Evolutionary conservation across 176 grass and related monocot species (phyloP).

Genomic region (Saccharum spontaneum): DNA sequence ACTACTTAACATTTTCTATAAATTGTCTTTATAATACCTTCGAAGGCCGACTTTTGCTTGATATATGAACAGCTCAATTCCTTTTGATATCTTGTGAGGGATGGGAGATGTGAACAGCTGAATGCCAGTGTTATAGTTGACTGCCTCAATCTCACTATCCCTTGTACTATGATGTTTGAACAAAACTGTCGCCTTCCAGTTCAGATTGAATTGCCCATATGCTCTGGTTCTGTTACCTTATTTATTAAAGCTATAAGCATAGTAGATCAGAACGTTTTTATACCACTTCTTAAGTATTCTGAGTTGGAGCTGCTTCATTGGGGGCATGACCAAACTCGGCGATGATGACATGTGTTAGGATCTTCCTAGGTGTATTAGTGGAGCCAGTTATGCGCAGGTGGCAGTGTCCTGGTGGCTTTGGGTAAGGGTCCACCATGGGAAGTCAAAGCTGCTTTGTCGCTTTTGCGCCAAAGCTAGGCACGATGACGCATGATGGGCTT

Average conservation of each 20-base stretch:
- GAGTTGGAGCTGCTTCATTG: background rate
- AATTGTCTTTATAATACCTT: background rate
- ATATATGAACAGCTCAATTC: background rate
- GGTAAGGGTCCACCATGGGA: background rate
- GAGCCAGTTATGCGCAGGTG: background rate
- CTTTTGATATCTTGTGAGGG: background rate
- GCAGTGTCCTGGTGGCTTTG: background rate
- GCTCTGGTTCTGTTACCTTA: background rate
- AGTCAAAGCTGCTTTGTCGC: background rate
- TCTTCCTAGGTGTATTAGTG: background rate
- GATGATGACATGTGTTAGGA: background rate
- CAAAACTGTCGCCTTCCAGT: background rate
- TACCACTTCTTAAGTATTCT: constrained; percentile 20
- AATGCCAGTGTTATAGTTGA: constrained; percentile 3
- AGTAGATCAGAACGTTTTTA: background rate
- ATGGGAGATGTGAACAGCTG: background rate
- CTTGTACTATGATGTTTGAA: constrained; percentile 5
- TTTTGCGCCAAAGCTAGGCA: background rate
- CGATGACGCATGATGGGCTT: background rate
- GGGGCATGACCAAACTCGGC: background rate
- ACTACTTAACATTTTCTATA: constrained; percentile 3
- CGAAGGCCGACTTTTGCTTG: background rate
- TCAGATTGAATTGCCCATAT: background rate
- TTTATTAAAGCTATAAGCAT: background rate
- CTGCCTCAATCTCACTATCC: background rate